phyloP scores from a whole-genome alignment of 805 yeast species.

The Candida coquimbonensis region DNA sequence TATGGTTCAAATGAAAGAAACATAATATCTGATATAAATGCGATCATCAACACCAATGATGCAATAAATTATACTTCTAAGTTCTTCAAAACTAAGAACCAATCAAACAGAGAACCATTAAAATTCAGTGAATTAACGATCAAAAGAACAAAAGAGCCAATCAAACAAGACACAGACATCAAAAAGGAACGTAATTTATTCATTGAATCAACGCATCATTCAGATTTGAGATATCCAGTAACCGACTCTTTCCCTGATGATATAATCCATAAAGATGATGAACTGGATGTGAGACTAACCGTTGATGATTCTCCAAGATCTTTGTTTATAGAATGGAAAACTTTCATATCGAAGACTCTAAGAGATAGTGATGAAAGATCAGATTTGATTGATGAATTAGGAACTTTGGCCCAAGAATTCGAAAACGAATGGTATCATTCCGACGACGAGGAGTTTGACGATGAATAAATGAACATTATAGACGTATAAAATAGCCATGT shows the following conservation, averaged over 20 bases:
- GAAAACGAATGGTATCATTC: constrained; percentile 42
- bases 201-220: constrained; percentile 4
- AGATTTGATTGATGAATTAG: constrained; percentile 44
- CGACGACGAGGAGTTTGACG: constrained; percentile 31
- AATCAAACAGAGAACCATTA: constrained; percentile 4
- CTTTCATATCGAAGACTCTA: constrained; percentile 25
- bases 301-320: constrained; percentile 16
- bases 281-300: constrained; percentile 14
- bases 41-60: constrained; percentile 4
- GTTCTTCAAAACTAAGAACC: constrained; percentile 3
- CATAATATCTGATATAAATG: constrained; percentile 35
- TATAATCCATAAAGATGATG: constrained; percentile 11
- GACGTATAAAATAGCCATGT: neutral
- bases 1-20: constrained; percentile 36
- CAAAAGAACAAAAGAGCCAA: constrained; percentile 10
- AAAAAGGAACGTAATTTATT: constrained; percentile 2
- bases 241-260: constrained; percentile 29
- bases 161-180: neutral
- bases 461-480: constrained; percentile 19
- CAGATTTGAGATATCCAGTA: constrained; percentile 12
- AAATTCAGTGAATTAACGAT: constrained; percentile 25
- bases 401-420: constrained; percentile 37
- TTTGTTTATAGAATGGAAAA: constrained; percentile 19
- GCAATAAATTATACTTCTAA: constrained; percentile 6
- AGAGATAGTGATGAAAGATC: constrained; percentile 41